Base-by-base conservation (phyloP, 257 asterid species). In the Penstemon newberryi region DNA sequence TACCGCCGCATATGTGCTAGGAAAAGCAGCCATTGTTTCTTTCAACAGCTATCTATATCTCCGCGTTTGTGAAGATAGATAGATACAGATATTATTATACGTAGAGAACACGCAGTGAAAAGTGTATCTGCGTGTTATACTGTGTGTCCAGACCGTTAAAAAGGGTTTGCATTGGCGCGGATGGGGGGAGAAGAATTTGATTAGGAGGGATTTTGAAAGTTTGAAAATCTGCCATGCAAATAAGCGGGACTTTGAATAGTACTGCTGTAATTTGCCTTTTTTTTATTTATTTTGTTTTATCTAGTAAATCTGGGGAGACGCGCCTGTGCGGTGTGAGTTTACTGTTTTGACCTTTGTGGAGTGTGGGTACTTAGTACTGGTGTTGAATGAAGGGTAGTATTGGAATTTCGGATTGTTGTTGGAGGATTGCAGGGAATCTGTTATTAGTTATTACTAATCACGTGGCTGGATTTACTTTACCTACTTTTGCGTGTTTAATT, bases 131-230 rank as follows among this genome's bases (percentile, higher is more conserved):
- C 12, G 73, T 47, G 75, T 7, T 3, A 2, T 8, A 6, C 6
- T 19, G 70, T 37, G 68, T 67, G 51, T 47, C 12, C 65, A 52
- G 77, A 77, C 85, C 83, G 84, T 84, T 80, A 76, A 73, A 80
- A 79, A 81, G 80, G 80, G 80, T 68, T 71, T 79, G 81, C 81
- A 54, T 73, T 84, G 88, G 90, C 89, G 88, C 85, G 86, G 77
- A n/a, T 38, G 72, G 63, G 78, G 84, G 80, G 66, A 69, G n/a
- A 6, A 73, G 62, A 70, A 70, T 38, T 4, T 9, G 65, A 61
- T 60, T 73, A 78, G 77, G 91, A 80, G 88, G 87, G 90, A 80
- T 76, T 83, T 89, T 79, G 87, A 82, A 83, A 78, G 89, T 89
- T 84, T 85, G 89, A 85, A 85, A 76, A 73, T 79, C 63, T 46